A percentile compares a stretch with the other conserved stretches of the same genome.
Evolutionary conservation across 495 filamentous ascomycete genomes (phyloP).

Genomic region (Melanomma pulvis-pyrius): DNA sequence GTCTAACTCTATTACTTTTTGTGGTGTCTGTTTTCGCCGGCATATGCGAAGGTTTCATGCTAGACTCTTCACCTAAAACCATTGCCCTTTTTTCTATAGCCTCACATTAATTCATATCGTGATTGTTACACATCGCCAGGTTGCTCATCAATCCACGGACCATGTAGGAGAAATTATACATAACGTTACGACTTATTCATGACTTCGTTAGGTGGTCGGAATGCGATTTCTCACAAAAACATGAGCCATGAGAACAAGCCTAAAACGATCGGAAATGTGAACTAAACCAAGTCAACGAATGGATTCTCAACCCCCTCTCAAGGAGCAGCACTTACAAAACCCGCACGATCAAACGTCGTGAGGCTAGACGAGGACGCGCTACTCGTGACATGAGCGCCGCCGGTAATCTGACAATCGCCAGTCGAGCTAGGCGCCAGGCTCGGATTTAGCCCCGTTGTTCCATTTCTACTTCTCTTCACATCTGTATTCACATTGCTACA

Average conservation of each 20-base stretch:
- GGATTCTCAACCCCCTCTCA: neutral
- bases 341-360: neutral
- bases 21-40: no score
- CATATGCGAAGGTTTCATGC: no score
- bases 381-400: neutral
- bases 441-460: neutral
- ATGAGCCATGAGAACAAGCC: neutral
- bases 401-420: neutral
- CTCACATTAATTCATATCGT: no score
- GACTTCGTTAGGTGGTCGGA: neutral
- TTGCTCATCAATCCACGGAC: neutral
- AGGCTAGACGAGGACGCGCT: neutral
- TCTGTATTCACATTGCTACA: slow-evolving; percentile 14
- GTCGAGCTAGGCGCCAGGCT: neutral
- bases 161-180: neutral
- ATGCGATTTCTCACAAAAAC: neutral
- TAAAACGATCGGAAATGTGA: neutral
- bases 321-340: neutral
- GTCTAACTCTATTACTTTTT: no score
- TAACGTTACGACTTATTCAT: neutral
- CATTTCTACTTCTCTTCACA: neutral
- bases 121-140: no score
- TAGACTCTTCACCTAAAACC: no score
- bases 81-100: no score
- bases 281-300: neutral